These are phyloP conservation scores for Penicillium antarcticum DNA, from an alignment of 495 filamentous ascomycete species.

Conservation along the genomic window DNA sequence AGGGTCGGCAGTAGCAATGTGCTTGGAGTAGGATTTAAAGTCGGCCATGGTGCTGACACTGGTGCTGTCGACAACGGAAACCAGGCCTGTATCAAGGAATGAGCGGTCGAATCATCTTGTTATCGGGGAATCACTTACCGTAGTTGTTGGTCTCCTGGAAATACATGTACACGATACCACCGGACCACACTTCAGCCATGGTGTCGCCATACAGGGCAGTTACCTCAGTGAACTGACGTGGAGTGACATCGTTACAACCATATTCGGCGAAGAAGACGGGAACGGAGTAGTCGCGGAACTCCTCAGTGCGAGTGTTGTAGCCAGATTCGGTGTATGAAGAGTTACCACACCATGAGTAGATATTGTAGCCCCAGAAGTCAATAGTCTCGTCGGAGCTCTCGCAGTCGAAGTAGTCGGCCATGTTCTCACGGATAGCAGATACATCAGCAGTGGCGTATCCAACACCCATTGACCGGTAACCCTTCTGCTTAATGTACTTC, in stretches of 20 bases:
- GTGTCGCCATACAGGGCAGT: slow-evolving; percentile 70
- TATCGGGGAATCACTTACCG: slow-evolving; percentile 46
- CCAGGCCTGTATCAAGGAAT: slow-evolving; percentile 51
- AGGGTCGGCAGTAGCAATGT: slow-evolving; percentile 68
- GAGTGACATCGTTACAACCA: slow-evolving; percentile 79
- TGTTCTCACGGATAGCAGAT: slow-evolving; percentile 65
- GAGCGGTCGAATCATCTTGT: not conserved
- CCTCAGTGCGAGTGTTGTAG: slow-evolving; percentile 72
- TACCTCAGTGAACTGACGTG: slow-evolving; percentile 86
- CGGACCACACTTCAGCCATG: slow-evolving; percentile 85
- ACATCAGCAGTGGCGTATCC: slow-evolving; percentile 97
- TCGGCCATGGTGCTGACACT: slow-evolving; percentile 63
- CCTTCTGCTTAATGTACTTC: slow-evolving; percentile 77
- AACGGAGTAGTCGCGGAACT: slow-evolving; percentile 83
- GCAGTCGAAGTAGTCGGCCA: slow-evolving; percentile 94
- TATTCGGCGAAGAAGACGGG: slow-evolving; percentile 98
- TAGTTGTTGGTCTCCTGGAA: slow-evolving; percentile 89
- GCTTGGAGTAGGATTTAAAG: slow-evolving; percentile 68
- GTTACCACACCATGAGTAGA: slow-evolving; percentile 96
- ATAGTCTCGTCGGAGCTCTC: slow-evolving; percentile 61
- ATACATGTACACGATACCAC: slow-evolving; percentile 98
- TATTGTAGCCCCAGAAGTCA: slow-evolving; percentile 99
- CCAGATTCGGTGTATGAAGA: slow-evolving; percentile 70
- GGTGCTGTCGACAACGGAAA: slow-evolving; percentile 59
- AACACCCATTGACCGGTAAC: slow-evolving; percentile 75